These are phyloP conservation scores for Endoconidiophora polonica DNA, from an alignment of 2,329 filamentous ascomycete species.

Conservation along the genomic window DNA sequence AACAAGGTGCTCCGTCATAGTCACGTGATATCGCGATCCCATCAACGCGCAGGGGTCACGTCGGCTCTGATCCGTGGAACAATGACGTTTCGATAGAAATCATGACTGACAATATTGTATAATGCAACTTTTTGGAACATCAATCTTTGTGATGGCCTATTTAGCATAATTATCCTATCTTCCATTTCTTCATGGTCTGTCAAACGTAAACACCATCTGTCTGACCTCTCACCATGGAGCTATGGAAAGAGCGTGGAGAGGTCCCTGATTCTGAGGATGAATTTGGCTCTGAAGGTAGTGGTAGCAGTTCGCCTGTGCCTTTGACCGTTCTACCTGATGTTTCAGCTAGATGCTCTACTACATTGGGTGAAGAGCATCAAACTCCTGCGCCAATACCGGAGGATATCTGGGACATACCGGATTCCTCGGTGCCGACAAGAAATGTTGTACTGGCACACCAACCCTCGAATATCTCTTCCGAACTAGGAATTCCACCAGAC, in stretches of 20 bases:
- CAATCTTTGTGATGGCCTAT: background rate
- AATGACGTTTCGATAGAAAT: background rate
- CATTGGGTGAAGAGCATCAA: background rate
- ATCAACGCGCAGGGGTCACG: constrained; percentile 8
- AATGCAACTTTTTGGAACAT: background rate
- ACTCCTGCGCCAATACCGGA: background rate
- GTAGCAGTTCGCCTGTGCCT: constrained; percentile 11
- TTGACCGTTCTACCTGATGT: background rate
- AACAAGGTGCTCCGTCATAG: too few relatives aligned
- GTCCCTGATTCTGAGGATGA: constrained; percentile 36
- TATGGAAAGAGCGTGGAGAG: constrained; percentile 34
- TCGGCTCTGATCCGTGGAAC: background rate
- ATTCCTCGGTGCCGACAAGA: background rate
- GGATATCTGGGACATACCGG: constrained; percentile 10
- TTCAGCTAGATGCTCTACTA: background rate
- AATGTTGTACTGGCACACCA: background rate
- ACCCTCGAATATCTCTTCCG: background rate
- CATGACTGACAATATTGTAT: background rate
- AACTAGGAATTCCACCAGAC: background rate
- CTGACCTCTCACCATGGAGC: constrained; percentile 19
- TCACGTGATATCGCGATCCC: constrained; percentile 13
- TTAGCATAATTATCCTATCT: background rate
- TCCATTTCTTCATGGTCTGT: background rate
- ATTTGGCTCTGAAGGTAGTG: constrained; percentile 25
- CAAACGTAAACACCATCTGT: too few relatives aligned